Evolutionary conservation across 169 alveolate species (phyloP), one percentile per base, ranked within the genome.

Genomic region (Neospora caninum): DNA sequence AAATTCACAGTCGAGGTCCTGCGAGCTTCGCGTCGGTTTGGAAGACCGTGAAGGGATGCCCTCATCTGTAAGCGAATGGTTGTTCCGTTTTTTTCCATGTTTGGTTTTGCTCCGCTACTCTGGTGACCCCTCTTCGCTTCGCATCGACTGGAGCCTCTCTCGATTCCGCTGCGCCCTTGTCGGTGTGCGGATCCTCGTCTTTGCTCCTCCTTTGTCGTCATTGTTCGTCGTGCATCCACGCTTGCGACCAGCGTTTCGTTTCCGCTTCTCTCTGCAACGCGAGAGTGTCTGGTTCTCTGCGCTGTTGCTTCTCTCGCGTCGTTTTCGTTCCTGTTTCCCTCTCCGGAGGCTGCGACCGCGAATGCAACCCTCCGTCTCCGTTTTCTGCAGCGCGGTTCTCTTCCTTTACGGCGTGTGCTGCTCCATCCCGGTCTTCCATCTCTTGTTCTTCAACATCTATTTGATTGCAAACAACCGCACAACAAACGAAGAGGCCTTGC

Each of bases 401-500:
- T 49, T 82, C 41, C 58, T 36, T 0, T 54, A 80, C n/a, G 80
- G 94, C 87, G 54, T 70, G 10, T 36, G 39, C 49, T 89, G 91
- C 53, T 45, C 73, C 78, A 80, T 92, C 39, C 94, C 88, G 0
- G 70, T 92, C 2, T 42, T 80, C 20, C 86, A 92, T 25, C 92
- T 92, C 36, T 67, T 58, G 45, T 43, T 88, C 29, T 92, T 92
- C 43, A 92, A 92, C 87, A 10, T 64, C 86, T 92, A 82, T 91
- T 64, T 92, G 42, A 92, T 92, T 73, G n/a, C 58, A 67, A 41
- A 82, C 39, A 92, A 92, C 54, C 87, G 80, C 27, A 92, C 94
- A 10, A 92, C 94, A 0, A 89, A 88, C 38, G 94, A 92, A 20
- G 94, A 92, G 54, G 67, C 82, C 41, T 88, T 54, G 53, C 94